Evolutionary conservation across 495 filamentous ascomycete species (phyloP).

Genomic region (Penicillium macrosclerotiorum): DNA sequence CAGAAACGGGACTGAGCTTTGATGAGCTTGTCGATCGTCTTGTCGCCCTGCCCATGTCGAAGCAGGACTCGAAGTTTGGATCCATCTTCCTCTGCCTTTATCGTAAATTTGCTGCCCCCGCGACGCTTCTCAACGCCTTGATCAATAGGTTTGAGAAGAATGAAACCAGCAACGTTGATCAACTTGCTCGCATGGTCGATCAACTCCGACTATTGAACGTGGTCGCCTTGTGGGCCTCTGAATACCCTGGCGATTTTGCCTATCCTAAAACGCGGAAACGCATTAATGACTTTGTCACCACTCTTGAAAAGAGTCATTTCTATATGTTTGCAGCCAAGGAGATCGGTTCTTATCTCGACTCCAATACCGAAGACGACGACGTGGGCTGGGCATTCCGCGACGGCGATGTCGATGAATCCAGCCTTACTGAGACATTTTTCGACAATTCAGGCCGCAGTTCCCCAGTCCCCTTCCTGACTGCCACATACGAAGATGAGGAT

Average conservation of each 20-base stretch:
- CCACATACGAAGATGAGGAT: conserved; percentile 24
- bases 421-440: conserved; percentile 35
- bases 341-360: conserved; percentile 65
- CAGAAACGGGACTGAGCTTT: conserved; percentile 65
- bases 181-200: conserved; percentile 67
- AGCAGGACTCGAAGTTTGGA: conserved; percentile 79
- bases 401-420: conserved; percentile 46
- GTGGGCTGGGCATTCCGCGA: conserved; percentile 73
- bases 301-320: conserved; percentile 65
- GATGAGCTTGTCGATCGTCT: conserved; percentile 89
- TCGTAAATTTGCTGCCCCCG: conserved; percentile 85
- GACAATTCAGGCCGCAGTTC: conserved; percentile 41
- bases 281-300: conserved; percentile 67
- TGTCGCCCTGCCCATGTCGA: conserved; percentile 75
- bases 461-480: conserved; percentile 35
- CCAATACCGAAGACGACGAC: conserved; percentile 73
- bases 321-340: conserved; percentile 82
- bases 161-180: conserved; percentile 56
- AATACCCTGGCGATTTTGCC: conserved; percentile 91
- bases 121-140: conserved; percentile 69
- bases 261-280: conserved; percentile 68
- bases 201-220: conserved; percentile 81
- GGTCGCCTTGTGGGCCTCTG: conserved; percentile 85
- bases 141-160: conserved; percentile 69
- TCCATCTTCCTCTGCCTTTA: conserved; percentile 91